Evolutionary conservation across 2,329 filamentous ascomycete species (phyloP).

Genomic region (Ophiosphaerella korrae): DNA sequence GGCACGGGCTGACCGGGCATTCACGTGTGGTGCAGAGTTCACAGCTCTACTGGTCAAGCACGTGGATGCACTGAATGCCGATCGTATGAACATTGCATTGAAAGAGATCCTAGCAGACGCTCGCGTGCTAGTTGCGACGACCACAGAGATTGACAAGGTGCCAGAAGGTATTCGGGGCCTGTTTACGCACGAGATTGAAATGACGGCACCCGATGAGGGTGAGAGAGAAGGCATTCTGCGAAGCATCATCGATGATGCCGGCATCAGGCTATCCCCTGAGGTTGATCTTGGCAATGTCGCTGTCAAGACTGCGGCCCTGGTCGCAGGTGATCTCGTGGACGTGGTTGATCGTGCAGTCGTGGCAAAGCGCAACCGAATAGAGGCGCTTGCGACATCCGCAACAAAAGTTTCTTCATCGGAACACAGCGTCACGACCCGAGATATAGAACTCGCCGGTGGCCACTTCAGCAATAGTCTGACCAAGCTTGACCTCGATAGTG

Average conservation of each 20-base stretch:
- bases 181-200: slow-evolving; percentile 94
- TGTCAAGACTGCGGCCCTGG: slow-evolving; percentile 92
- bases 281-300: slow-evolving; percentile 86
- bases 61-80: slow-evolving; percentile 87
- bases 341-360: slow-evolving; percentile 89
- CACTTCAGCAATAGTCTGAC: slow-evolving; percentile 77
- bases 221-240: slow-evolving; percentile 88
- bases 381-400: slow-evolving; percentile 66
- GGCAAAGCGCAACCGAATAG: slow-evolving; percentile 75
- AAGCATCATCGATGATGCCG: slow-evolving; percentile 75
- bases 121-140: slow-evolving; percentile 88
- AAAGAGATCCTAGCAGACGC: slow-evolving; percentile 81
- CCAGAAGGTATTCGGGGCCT: slow-evolving; percentile 86
- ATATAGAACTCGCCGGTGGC: slow-evolving; percentile 88
- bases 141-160: slow-evolving; percentile 92
- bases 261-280: slow-evolving; percentile 77
- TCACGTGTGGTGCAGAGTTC: slow-evolving; percentile 82
- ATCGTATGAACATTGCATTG: slow-evolving; percentile 84
- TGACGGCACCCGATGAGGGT: slow-evolving; percentile 88
- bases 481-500: slow-evolving; percentile 84
- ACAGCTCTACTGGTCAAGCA: slow-evolving; percentile 88
- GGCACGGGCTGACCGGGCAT: slow-evolving; percentile 83
- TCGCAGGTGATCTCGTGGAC: slow-evolving; percentile 91
- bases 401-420: slow-evolving; percentile 39
- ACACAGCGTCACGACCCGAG: slow-evolving; percentile 67